A percentile compares a stretch with the other conserved stretches of the same genome.
Conservation (phyloP, 768 basidiomycete genomes). For the Mycena kentingensis region DNA sequence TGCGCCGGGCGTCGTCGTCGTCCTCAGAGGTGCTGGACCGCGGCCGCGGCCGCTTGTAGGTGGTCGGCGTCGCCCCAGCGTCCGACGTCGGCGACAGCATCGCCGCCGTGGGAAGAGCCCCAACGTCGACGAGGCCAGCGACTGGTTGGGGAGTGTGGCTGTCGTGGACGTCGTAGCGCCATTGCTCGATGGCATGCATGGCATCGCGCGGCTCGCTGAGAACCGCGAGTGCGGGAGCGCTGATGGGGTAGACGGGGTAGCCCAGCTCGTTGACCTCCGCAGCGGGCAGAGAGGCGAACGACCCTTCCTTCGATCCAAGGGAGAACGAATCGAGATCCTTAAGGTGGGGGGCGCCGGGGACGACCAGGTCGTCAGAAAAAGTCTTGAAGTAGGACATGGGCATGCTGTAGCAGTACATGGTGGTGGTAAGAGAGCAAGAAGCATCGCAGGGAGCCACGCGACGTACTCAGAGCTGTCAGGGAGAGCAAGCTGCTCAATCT, state of each 20-base stretch:
- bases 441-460: not conserved
- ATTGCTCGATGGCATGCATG: conserved; percentile 39
- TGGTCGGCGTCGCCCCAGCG: conserved; percentile 19
- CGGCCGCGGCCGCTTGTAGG: conserved; percentile 22
- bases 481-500: conserved; percentile 11
- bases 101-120: conserved; percentile 18
- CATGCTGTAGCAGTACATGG: conserved; percentile 4
- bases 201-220: conserved; percentile 26
- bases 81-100: conserved; percentile 12
- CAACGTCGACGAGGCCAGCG: not conserved
- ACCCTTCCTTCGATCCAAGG: conserved; percentile 55
- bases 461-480: conserved; percentile 11
- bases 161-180: conserved; percentile 43
- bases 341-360: conserved; percentile 49
- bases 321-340: conserved; percentile 63
- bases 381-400: conserved; percentile 21
- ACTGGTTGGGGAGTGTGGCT: conserved; percentile 3
- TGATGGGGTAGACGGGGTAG: conserved; percentile 36
- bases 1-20: conserved; percentile 13
- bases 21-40: conserved; percentile 16
- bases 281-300: conserved; percentile 49
- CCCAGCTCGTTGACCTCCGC: conserved; percentile 39
- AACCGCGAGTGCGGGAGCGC: conserved; percentile 35
- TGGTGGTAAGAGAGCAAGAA: conserved; percentile 10
- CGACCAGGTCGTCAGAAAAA: conserved; percentile 27